These are phyloP conservation scores for Trypanosoma theileri DNA, from an alignment of 208 protist species.

Conservation along the genomic window DNA sequence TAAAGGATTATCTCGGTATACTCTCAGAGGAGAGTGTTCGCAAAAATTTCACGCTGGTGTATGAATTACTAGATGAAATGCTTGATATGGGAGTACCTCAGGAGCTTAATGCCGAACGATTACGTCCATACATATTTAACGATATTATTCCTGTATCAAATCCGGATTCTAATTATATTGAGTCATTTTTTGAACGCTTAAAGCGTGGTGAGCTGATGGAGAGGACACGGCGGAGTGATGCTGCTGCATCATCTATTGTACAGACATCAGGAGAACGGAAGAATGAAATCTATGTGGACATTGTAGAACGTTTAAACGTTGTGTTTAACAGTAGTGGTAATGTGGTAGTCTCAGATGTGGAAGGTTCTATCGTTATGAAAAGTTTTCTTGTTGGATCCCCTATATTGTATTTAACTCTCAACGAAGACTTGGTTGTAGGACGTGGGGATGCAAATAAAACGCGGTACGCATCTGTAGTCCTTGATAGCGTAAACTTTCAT, in stretches of 20 bases:
- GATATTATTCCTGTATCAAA: constrained; percentile 40
- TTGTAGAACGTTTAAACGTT: constrained; percentile 83
- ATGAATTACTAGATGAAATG: constrained; percentile 93
- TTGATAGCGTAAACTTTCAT: constrained; percentile 90
- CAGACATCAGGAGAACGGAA: constrained; percentile 32
- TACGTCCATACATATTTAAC: constrained; percentile 85
- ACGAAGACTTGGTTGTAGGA: constrained; percentile 79
- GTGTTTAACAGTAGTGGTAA: constrained; percentile 65
- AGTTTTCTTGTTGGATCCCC: constrained; percentile 89
- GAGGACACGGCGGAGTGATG: constrained; percentile 34
- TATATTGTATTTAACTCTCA: constrained; percentile 75
- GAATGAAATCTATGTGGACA: constrained; percentile 92
- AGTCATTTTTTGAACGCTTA: constrained; percentile 41
- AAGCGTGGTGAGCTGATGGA: constrained; percentile 35
- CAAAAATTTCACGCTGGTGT: constrained; percentile 89
- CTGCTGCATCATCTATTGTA: constrained; percentile 49
- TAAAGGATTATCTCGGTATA: constrained; percentile 87
- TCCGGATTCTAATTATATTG: constrained; percentile 6
- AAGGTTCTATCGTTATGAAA: constrained; percentile 92
- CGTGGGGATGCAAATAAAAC: background rate
- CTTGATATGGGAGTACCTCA: constrained; percentile 87
- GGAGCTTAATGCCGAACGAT: constrained; percentile 62
- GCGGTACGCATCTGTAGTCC: constrained; percentile 35
- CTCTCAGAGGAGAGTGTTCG: constrained; percentile 85
- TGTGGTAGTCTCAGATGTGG: constrained; percentile 67